phyloP scores from a whole-genome alignment of 2,329 filamentous ascomycete genomes.

The Dactylellina haptotyla region DNA sequence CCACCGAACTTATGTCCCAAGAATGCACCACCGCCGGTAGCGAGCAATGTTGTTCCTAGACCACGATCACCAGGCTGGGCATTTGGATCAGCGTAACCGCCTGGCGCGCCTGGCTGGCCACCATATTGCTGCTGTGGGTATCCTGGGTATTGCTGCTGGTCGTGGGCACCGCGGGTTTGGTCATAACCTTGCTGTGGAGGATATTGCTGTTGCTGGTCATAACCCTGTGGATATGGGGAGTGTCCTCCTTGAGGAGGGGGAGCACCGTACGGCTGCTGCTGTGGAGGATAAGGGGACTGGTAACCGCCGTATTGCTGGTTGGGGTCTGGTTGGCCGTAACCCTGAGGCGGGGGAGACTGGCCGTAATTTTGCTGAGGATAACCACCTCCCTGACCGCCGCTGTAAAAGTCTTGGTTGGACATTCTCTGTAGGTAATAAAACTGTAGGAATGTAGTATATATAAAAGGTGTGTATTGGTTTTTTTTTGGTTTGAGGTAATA shows the following conservation, averaged over 20 bases:
- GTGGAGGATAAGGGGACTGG: constrained; percentile 10
- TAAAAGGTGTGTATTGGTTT: constrained; percentile 1
- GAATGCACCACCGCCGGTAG: constrained; percentile 68
- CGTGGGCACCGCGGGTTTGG: constrained; percentile 23
- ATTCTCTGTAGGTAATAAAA: constrained; percentile 33
- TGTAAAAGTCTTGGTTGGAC: constrained; percentile 50
- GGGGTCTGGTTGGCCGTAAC: constrained; percentile 21
- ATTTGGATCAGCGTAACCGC: constrained; percentile 25
- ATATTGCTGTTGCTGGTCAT: constrained; percentile 21
- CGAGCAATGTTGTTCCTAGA: constrained; percentile 67
- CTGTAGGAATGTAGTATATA: constrained; percentile 18
- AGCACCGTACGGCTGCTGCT: neutral
- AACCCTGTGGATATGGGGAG: constrained; percentile 12
- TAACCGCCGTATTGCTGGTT: constrained; percentile 24
- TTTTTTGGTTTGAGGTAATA: neutral
- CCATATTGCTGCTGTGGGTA: constrained; percentile 20
- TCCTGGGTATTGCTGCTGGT: constrained; percentile 30
- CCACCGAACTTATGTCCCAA: constrained; percentile 68
- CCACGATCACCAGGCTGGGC: constrained; percentile 66
- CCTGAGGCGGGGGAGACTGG: neutral
- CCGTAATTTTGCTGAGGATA: constrained; percentile 5
- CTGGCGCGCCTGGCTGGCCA: neutral
- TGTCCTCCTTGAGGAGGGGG: neutral
- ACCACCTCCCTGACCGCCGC: constrained; percentile 22
- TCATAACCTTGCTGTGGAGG: constrained; percentile 32